phyloP scores from a whole-genome alignment of 2,329 filamentous ascomycete genomes.

The Tolypocladium capitatum region DNA sequence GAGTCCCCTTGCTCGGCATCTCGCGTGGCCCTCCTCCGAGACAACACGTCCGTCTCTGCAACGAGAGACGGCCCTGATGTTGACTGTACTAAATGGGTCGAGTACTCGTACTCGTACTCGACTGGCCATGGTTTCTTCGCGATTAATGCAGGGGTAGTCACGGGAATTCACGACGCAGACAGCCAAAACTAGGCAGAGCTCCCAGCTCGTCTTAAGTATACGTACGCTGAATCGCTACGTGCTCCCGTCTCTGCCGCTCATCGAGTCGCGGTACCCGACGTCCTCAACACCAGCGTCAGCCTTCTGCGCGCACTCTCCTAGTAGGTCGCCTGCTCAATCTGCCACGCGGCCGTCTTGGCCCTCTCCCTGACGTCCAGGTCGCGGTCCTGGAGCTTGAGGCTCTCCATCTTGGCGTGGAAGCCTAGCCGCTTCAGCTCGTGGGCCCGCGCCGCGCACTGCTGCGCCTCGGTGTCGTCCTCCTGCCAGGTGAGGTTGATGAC shows the following conservation, averaged over 20 bases:
- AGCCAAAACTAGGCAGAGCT: not conserved
- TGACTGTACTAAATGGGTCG: too few species aligned
- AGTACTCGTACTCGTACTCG: too few species aligned
- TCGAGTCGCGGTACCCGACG: not conserved
- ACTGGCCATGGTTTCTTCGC: too few species aligned
- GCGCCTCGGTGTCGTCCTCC: constrained; percentile 57
- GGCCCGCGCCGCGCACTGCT: constrained; percentile 53
- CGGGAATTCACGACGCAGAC: too few species aligned
- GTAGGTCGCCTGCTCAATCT: constrained; percentile 41
- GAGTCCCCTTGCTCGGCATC: too few species aligned
- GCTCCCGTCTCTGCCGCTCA: not conserved
- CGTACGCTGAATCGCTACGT: not conserved
- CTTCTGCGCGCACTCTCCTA: constrained; percentile 2
- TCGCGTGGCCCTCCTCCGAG: too few species aligned
- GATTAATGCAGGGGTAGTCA: too few species aligned
- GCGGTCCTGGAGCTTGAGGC: constrained; percentile 48
- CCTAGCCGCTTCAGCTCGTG: constrained; percentile 58
- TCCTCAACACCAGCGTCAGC: not conserved
- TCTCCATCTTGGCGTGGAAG: constrained; percentile 52
- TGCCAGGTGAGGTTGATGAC: constrained; percentile 76
- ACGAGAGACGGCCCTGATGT: too few species aligned
- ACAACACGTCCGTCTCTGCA: too few species aligned
- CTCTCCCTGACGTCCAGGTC: constrained; percentile 76
- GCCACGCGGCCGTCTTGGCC: constrained; percentile 65
- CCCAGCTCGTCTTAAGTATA: not conserved